Evolutionary conservation across 2,329 filamentous ascomycete species (phyloP), one percentile per base, ranked within the genome.

Genomic region (Colletotrichum somersetense): DNA sequence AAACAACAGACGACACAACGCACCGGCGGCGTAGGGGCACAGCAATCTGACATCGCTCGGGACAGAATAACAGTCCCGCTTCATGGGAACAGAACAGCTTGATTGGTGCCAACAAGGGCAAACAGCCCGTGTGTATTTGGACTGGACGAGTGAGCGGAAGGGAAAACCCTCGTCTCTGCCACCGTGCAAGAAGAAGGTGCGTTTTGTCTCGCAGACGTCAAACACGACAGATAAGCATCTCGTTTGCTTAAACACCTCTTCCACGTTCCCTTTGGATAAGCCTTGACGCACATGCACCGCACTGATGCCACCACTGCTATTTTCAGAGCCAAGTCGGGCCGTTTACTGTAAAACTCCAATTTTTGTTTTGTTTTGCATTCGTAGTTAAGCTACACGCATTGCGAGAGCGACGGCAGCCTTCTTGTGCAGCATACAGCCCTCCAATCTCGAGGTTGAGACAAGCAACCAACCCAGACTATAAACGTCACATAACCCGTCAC

Each of bases 281-380:
- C 26, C 56, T 20, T 23, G 10, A n/a, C 8, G n/a, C 44, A 62
- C 38, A 26, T n/a, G 48, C 35, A 53, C 16, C 62, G 52, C 62
- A 62, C 42, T 64, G 58, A 59, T 33, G 46, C 46, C 46, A 59
- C 63, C 44, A 61, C 40, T 7, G 14, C 38, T 18, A n/a, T 59
- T 26, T 26, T 7, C 14, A 26, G 50, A 14, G 11, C 23, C 20
- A n/a, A 33, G 14, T 38, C 16, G 30, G 38, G 66, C 53, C 46
- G 55, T 55, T 18, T 30, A 3, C 42, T 33, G 53, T 35, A 58
- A 30, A 3, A 30, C 30, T 30, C 48, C 33, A 38, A 40, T 26
- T 65, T 69, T 72, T 59, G 18, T 44, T 46, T 11, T n/a, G 7
- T 46, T 46, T n/a, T n/a, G 44, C 66, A 72, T 65, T 72, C 66